phyloP scores from a whole-genome alignment of 805 yeast genomes.

The Naumovozyma dairenensis region DNA sequence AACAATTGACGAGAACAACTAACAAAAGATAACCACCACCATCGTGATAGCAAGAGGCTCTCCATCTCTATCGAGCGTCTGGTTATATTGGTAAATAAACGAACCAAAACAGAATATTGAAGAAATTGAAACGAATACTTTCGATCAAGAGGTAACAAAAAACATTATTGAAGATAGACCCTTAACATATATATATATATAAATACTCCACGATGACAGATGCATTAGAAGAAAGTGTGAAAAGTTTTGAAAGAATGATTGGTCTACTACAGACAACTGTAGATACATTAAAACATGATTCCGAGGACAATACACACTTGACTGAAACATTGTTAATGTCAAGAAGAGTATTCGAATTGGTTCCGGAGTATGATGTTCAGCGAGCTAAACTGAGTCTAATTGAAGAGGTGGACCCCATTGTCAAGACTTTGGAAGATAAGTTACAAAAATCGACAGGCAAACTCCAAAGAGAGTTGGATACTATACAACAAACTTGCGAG shows the following conservation, averaged over 20 bases:
- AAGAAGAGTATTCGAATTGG: constrained; percentile 21
- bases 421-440: constrained; percentile 20
- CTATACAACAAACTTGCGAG: constrained; percentile 23
- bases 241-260: constrained; percentile 16
- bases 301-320: constrained; percentile 16
- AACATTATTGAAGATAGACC: too few relatives aligned
- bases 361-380: constrained; percentile 28
- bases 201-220: too few relatives aligned
- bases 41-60: too few relatives aligned
- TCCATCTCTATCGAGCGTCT: too few relatives aligned
- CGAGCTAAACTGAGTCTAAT: constrained; percentile 25
- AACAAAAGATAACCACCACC: too few relatives aligned
- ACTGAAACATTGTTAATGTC: constrained; percentile 19
- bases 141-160: too few relatives aligned
- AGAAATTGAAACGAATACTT: too few relatives aligned
- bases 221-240: constrained; percentile 16
- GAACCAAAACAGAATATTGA: too few relatives aligned
- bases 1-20: too few relatives aligned
- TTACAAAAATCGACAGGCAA: constrained; percentile 18
- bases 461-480: constrained; percentile 22
- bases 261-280: constrained; percentile 16
- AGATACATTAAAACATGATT: constrained; percentile 9
- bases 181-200: too few relatives aligned
- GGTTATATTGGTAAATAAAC: too few relatives aligned
- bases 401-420: constrained; percentile 26